phyloP scores from a whole-genome alignment of 2,329 filamentous ascomycete genomes.

The Venturia carpophila region DNA sequence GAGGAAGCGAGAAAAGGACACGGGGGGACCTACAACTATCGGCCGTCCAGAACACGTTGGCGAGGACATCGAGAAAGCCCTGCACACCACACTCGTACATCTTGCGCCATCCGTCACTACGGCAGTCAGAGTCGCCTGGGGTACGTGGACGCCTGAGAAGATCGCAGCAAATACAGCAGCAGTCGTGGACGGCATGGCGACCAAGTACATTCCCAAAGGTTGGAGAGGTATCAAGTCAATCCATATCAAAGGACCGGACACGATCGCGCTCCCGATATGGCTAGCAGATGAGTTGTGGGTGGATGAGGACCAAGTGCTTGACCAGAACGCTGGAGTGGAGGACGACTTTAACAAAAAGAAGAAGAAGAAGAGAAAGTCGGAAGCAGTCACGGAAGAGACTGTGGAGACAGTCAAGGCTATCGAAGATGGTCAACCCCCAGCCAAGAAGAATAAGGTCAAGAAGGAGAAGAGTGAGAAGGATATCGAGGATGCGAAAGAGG shows the following conservation, averaged over 20 bases:
- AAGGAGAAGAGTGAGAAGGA: slow-evolving; percentile 13
- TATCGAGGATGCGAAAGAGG: background rate
- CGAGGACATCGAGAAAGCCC: slow-evolving; percentile 70
- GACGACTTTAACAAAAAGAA: slow-evolving; percentile 9
- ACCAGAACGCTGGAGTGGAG: slow-evolving; percentile 35
- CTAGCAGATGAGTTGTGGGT: slow-evolving; percentile 86
- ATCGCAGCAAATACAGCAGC: slow-evolving; percentile 73
- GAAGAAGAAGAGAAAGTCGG: slow-evolving; percentile 17
- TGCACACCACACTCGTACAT: slow-evolving; percentile 71
- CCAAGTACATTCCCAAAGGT: slow-evolving; percentile 75
- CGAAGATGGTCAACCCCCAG: background rate
- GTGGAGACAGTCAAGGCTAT: background rate
- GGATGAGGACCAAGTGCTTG: slow-evolving; percentile 65
- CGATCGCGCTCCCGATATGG: slow-evolving; percentile 88
- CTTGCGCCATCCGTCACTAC: slow-evolving; percentile 73
- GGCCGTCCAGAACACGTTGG: slow-evolving; percentile 60
- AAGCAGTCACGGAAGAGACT: background rate
- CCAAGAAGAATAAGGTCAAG: slow-evolving; percentile 7
- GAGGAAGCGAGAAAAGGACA: slow-evolving; percentile 51
- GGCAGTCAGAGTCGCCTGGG: slow-evolving; percentile 69
- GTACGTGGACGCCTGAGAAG: slow-evolving; percentile 65
- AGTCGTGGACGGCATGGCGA: slow-evolving; percentile 40
- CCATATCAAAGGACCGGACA: slow-evolving; percentile 85
- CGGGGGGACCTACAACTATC: slow-evolving; percentile 38
- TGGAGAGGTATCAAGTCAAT: slow-evolving; percentile 80